Evolutionary conservation across 208 protist species (phyloP).

Genomic region (Wallacemonas sp.): DNA sequence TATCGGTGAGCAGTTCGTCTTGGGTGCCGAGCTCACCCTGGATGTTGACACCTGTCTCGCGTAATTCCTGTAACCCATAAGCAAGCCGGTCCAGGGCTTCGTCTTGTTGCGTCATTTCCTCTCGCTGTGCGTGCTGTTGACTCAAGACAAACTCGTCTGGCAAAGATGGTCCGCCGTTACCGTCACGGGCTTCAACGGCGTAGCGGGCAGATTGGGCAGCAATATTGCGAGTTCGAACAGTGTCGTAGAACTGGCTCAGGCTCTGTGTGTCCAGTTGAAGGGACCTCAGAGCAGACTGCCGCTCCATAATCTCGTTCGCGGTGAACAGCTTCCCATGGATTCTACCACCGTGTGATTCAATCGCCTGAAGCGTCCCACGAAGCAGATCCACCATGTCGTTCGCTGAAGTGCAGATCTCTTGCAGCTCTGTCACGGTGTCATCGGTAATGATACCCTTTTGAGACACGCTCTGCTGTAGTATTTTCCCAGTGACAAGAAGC

Average conservation of each 20-base stretch:
- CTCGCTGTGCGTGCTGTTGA: constrained; percentile 57
- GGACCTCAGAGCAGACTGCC: constrained; percentile 63
- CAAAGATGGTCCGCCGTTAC: not conserved
- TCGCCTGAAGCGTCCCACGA: constrained; percentile 50
- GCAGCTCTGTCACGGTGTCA: constrained; percentile 40
- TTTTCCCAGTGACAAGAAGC: constrained; percentile 46
- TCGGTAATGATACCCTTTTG: constrained; percentile 56
- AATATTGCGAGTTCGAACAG: not conserved
- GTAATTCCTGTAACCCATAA: constrained; percentile 74
- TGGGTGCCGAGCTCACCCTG: constrained; percentile 74
- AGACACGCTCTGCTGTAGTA: constrained; percentile 48
- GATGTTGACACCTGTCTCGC: constrained; percentile 78
- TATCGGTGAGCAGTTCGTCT: constrained; percentile 61
- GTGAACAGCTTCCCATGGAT: constrained; percentile 76
- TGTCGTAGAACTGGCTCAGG: constrained; percentile 36
- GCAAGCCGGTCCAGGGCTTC: constrained; percentile 72
- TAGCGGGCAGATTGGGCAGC: constrained; percentile 1
- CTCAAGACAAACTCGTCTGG: constrained; percentile 54
- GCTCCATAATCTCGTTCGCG: constrained; percentile 81
- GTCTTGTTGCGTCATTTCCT: constrained; percentile 72
- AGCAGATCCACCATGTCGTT: constrained; percentile 62
- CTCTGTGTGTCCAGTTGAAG: constrained; percentile 56
- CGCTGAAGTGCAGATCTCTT: constrained; percentile 31
- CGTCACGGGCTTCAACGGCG: constrained; percentile 2
- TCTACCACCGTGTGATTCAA: constrained; percentile 66